Conservation (phyloP, 345 rosid species). For the Populus pruinosa region DNA sequence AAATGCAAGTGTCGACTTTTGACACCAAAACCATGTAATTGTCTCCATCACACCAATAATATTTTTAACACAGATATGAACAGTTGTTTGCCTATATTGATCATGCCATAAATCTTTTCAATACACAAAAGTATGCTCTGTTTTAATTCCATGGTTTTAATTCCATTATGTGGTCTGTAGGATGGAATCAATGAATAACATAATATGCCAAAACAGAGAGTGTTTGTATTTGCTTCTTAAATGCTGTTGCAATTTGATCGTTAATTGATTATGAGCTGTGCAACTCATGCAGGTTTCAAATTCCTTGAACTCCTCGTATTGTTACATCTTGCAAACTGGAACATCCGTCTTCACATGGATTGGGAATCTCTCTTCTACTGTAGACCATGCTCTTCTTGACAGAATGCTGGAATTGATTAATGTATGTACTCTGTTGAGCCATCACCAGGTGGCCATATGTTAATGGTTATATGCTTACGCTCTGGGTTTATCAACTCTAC, state of each 20-base stretch:
- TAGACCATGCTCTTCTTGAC: conserved; percentile 71
- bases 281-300: conserved; percentile 51
- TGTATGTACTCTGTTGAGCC: conserved; percentile 37
- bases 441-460: not conserved
- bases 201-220: not conserved
- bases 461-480: too few species aligned
- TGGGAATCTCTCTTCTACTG: conserved; percentile 60
- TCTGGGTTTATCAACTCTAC: too few species aligned
- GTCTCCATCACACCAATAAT: not conserved
- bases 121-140: not conserved
- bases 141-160: not conserved
- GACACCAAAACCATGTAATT: not conserved
- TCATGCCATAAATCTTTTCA: not conserved
- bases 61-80: not conserved
- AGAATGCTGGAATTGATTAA: conserved; percentile 68
- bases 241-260: not conserved
- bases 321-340: conserved; percentile 70
- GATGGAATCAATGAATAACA: not conserved
- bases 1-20: not conserved
- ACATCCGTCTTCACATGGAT: conserved; percentile 62
- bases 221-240: not conserved
- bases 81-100: not conserved
- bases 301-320: conserved; percentile 72
- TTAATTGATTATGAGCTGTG: conserved; percentile 17
- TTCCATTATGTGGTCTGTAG: not conserved